Conservation (phyloP, 2,329 filamentous ascomycete genomes). For the Fusarium poae region DNA sequence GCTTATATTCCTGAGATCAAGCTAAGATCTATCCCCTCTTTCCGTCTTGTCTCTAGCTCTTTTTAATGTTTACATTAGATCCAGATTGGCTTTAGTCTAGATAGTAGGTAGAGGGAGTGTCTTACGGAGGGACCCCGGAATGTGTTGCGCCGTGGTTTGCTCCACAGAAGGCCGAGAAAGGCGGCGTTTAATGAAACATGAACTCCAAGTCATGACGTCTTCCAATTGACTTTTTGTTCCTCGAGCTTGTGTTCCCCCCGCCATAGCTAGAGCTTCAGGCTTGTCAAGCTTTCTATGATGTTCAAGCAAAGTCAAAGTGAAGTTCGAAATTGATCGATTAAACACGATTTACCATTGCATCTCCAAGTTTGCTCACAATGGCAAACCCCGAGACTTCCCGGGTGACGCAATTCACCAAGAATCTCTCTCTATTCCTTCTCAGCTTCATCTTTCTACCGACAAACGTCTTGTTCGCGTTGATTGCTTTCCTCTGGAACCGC, state of each 20-base stretch:
- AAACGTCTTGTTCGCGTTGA: constrained; percentile 1
- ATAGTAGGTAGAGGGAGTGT: neutral
- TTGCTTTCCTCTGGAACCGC: constrained; percentile 22
- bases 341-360: neutral
- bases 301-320: neutral
- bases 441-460: constrained; percentile 31
- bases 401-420: constrained; percentile 26
- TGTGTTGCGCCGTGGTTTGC: constrained; percentile 6
- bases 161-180: constrained; percentile 11
- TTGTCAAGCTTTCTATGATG: neutral
- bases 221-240: constrained; percentile 13
- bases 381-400: constrained; percentile 1
- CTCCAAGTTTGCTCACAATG: neutral
- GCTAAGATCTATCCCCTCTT: neutral
- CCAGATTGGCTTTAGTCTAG: neutral
- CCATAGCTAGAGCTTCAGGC: neutral
- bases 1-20: constrained; percentile 20
- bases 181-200: constrained; percentile 11
- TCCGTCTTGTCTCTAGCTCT: neutral
- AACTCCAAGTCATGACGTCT: constrained; percentile 41
- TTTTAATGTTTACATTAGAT: neutral
- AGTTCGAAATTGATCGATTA: constrained; percentile 1
- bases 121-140: constrained; percentile 1
- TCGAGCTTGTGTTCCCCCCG: neutral
- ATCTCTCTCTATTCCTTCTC: constrained; percentile 29